Evolutionary conservation across 345 rosid genomes (phyloP).

Genomic region (Salix purpurea): DNA sequence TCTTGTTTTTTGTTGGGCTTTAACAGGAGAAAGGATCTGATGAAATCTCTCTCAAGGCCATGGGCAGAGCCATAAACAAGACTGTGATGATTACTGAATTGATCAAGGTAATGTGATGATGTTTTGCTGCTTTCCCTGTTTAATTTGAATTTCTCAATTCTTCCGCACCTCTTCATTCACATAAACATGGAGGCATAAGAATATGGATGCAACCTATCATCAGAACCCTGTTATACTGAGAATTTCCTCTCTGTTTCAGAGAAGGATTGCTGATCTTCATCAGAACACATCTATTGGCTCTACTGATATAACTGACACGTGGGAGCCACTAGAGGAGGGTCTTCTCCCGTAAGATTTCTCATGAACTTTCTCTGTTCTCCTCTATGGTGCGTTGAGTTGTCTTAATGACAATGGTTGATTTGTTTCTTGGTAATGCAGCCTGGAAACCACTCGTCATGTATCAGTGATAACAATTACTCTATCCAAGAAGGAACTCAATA

Average conservation of each 20-base stretch:
- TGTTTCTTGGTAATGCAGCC: slow-evolving; percentile 10
- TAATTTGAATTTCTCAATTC: background rate
- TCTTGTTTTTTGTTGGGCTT: background rate
- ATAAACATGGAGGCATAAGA: background rate
- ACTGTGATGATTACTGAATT: slow-evolving; percentile 66
- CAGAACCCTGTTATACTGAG: background rate
- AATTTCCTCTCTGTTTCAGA: slow-evolving; percentile 10
- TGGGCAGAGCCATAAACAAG: slow-evolving; percentile 79
- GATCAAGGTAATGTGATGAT: slow-evolving; percentile 40
- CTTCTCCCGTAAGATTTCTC: slow-evolving; percentile 31
- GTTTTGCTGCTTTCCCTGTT: background rate
- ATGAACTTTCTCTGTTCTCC: background rate
- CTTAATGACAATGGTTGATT: background rate
- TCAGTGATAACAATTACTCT: slow-evolving; percentile 32
- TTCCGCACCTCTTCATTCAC: background rate
- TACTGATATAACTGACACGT: slow-evolving; percentile 30
- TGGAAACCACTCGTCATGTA: slow-evolving; percentile 38
- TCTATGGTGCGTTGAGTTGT: background rate
- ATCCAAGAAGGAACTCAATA: slow-evolving; percentile 25
- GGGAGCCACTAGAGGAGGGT: slow-evolving; percentile 42
- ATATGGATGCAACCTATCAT: background rate
- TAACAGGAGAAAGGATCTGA: slow-evolving; percentile 55
- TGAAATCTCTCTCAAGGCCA: slow-evolving; percentile 67
- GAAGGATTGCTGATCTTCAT: slow-evolving; percentile 30
- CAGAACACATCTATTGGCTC: slow-evolving; percentile 31